Evolutionary conservation across 441 rosid species (phyloP), one percentile per base, ranked within the genome.

Genomic region (Sinapis alba): DNA sequence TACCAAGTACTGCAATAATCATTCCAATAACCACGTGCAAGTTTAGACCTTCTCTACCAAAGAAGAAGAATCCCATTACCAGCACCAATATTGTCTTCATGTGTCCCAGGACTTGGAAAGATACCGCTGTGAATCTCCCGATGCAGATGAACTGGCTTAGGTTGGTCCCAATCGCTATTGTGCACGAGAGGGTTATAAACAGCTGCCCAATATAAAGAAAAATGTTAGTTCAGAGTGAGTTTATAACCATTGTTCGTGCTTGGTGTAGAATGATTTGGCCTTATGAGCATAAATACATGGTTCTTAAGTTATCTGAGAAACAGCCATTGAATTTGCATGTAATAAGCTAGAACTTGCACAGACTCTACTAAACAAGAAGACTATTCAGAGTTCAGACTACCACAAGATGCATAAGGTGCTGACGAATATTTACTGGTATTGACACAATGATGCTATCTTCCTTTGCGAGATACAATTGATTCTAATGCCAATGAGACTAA

Each of bases 131-230:
- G 72, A 89, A 89, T 81, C 90, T 85, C 73, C 92, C 89, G 0
- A 89, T 87, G 83, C 94, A 89, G 70, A 89, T 89, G 77, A 89
- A 89, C 80, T 87, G 94, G 74, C 94, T 89, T 69, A 87, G 92
- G 77, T 89, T 89, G 58, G 94, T 87, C 45, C 92, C 94, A 5
- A 89, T 83, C 0, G 94, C 94, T 65, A 87, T 89, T 1, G 85
- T 87, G 84, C 94, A 87, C 5, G 94, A 89, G 0, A 89, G 78
- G 32, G 77, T 58, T 71, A 89, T 79, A 63, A 89, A 89, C 77
- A 83, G 75, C 94, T 89, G 89, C 86, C 79, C 16, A 56, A 20
- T 26, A 50, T 10, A 76, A 43, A 16, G 4, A 38, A 3, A 50
- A 30, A 6, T n/a, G 63, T 74, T 61, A 81, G 53, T 30, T 65